Conservation (phyloP, 2,329 filamentous ascomycete species). For the Aspergillus sp. region DNA sequence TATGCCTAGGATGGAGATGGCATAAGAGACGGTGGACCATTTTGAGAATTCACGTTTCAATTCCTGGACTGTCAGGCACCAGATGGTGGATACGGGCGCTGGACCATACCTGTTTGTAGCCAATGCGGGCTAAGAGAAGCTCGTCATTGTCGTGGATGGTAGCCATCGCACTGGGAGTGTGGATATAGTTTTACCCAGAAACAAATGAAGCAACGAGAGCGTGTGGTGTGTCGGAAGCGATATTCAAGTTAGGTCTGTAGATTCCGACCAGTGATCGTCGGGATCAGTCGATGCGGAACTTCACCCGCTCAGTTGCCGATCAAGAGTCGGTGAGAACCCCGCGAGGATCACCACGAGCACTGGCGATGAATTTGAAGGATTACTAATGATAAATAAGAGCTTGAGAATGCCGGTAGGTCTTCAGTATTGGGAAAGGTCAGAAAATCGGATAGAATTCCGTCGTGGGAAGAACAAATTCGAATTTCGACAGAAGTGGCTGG, state of each 20-base stretch:
- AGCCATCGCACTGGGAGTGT: constrained; percentile 32
- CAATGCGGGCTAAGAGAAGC: constrained; percentile 60
- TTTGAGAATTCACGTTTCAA: constrained; percentile 64
- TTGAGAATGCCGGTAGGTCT: too few relatives aligned
- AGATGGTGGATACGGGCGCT: too few relatives aligned
- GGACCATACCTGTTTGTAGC: constrained; percentile 60
- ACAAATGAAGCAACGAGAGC: not conserved
- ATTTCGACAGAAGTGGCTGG: too few relatives aligned
- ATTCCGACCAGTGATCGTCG: not conserved
- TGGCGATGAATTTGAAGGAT: not conserved
- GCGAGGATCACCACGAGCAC: not conserved
- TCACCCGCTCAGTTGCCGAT: constrained; percentile 1
- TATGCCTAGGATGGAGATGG: constrained; percentile 65
- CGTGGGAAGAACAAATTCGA: too few relatives aligned
- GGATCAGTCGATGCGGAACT: not conserved
- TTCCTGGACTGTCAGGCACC: constrained; percentile 47
- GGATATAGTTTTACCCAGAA: too few relatives aligned
- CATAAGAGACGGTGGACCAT: constrained; percentile 68
- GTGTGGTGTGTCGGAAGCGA: not conserved
- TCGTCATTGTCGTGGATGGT: constrained; percentile 60
- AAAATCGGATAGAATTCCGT: too few relatives aligned
- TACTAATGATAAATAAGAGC: too few relatives aligned
- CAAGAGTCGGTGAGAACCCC: constrained; percentile 18
- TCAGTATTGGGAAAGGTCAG: too few relatives aligned
- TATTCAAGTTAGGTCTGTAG: not conserved